phyloP scores from a whole-genome alignment of 768 basidiomycete species.

The Solioccasus polychromus region DNA sequence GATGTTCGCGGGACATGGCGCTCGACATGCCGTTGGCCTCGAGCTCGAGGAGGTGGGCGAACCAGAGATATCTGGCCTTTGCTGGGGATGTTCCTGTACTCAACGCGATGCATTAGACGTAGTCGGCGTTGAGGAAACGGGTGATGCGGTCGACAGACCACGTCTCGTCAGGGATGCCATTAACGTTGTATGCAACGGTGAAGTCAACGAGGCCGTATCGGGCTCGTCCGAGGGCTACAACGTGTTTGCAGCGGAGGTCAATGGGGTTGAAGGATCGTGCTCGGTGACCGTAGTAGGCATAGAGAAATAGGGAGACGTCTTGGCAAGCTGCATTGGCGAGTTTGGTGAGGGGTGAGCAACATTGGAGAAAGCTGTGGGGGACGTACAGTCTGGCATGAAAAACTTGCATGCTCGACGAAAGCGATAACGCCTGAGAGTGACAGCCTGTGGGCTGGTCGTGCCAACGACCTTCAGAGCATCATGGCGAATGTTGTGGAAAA shows the following conservation, averaged over 20 bases:
- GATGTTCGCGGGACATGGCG: slow-evolving; percentile 34
- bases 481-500: background rate
- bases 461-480: too few relatives aligned
- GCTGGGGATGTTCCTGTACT: slow-evolving; percentile 87
- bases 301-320: slow-evolving; percentile 69
- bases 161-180: slow-evolving; percentile 66
- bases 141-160: slow-evolving; percentile 75
- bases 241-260: slow-evolving; percentile 78
- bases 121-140: slow-evolving; percentile 64
- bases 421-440: slow-evolving; percentile 48
- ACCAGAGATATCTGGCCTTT: slow-evolving; percentile 88
- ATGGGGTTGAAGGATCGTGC: slow-evolving; percentile 86
- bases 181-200: slow-evolving; percentile 57
- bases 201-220: slow-evolving; percentile 72
- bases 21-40: slow-evolving; percentile 31
- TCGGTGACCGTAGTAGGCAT: slow-evolving; percentile 77
- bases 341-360: slow-evolving; percentile 39
- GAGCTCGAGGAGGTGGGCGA: slow-evolving; percentile 79
- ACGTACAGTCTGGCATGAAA: slow-evolving; percentile 70
- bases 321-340: slow-evolving; percentile 59
- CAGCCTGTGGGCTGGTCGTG: slow-evolving; percentile 12
- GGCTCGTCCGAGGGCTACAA: slow-evolving; percentile 69
- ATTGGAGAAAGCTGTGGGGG: background rate
- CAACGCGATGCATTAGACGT: slow-evolving; percentile 84
- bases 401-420: slow-evolving; percentile 65